Evolutionary conservation across 2,329 filamentous ascomycete species (phyloP).

Genomic region (Hypoxylon rubiginosum): DNA sequence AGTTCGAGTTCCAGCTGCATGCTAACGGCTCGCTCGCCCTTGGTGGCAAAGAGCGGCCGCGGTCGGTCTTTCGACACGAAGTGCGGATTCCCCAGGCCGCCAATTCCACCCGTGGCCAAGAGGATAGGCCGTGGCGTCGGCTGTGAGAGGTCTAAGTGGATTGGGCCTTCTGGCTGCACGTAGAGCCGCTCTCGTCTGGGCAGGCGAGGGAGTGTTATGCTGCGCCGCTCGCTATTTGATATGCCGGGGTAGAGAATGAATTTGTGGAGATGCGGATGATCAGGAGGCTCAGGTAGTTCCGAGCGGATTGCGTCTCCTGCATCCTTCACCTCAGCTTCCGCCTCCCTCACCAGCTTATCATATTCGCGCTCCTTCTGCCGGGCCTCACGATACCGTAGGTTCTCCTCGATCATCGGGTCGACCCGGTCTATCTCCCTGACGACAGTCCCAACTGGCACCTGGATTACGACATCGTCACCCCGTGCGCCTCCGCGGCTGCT

Average conservation of each 20-base stretch:
- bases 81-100: constrained; percentile 93
- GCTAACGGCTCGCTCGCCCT: constrained; percentile 82
- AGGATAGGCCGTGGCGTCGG: constrained; percentile 88
- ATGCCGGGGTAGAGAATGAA: constrained; percentile 91
- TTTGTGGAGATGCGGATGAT: constrained; percentile 70
- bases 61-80: constrained; percentile 83
- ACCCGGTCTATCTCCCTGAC: constrained; percentile 83
- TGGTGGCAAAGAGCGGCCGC: constrained; percentile 88
- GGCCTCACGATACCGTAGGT: constrained; percentile 53
- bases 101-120: constrained; percentile 87
- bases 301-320: constrained; percentile 36
- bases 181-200: constrained; percentile 67
- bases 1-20: constrained; percentile 89
- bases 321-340: constrained; percentile 54
- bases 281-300: constrained; percentile 54
- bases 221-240: constrained; percentile 74
- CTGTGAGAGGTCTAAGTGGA: constrained; percentile 78
- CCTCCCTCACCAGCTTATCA: constrained; percentile 45
- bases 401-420: constrained; percentile 81
- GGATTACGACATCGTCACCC: constrained; percentile 88
- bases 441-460: constrained; percentile 93
- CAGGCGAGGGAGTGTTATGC: constrained; percentile 64
- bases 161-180: constrained; percentile 78
- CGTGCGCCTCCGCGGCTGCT: constrained; percentile 80
- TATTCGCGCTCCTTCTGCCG: constrained; percentile 55